Evolutionary conservation across 805 yeast species (phyloP), one percentile per base, ranked within the genome.

Genomic region (Candida cerambycidarum): DNA sequence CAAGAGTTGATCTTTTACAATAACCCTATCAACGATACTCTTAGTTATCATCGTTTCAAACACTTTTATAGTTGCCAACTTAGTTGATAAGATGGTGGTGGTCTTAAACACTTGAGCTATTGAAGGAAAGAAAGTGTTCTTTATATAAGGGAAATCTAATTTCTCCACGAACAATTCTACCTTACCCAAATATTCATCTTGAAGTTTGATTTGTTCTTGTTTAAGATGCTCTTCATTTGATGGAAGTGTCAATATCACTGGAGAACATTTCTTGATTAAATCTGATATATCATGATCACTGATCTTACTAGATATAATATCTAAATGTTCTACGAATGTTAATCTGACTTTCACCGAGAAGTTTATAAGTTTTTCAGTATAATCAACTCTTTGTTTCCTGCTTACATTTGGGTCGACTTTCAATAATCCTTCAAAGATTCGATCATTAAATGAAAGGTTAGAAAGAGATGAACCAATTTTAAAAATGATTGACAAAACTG

Each of bases 61-160:
- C 1, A 86, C 73, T 14, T 72, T 65, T 16, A 89, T 70, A 2
- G 93, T 78, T 12, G 79, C 73, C 13, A 84, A 67, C 55, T 93
- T 92, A 19, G 93, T 85, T 4, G 85, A 80, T 25, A 90, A 69
- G 21, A 93, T 80, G 0, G 90, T 87, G 1, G 99, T 93, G 34
- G 88, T 84, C 29, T 89, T 78, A 63, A 92, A 93, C 6, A 88
- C 75, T 34, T 73, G 75, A 34, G 88, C 77, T 13, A 89, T 69
- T 34, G 80, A 65, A 2, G 96, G 95, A 58, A 86, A 79, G n/a
- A 89, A 66, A 24, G 79, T 78, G 52, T 80, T 83, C 52, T 92
- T 89, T 43, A 89, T 73, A 14, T 82, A 76, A 9, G 89, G 74
- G 52, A 83, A 83, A 43, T 83, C 90, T 36, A 83, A 65, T 35